Conservation (phyloP, 1,284 basidiomycete species). For the Jaminaea rosea region DNA sequence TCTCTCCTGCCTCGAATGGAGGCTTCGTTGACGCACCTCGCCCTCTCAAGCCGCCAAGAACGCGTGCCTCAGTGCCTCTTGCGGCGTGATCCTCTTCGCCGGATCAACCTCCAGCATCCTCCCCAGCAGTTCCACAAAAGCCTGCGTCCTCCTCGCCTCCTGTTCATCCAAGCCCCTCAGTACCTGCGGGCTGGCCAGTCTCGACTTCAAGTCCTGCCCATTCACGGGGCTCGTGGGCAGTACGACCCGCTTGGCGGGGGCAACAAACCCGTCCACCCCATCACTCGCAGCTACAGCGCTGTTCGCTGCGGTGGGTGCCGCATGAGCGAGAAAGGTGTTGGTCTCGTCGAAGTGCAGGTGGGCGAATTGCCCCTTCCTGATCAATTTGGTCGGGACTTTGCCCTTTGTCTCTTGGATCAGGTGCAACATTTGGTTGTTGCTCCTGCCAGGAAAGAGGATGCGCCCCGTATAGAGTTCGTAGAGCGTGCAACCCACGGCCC, state of each 20-base stretch:
- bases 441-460: slow-evolving; percentile 90
- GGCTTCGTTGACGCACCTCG: too few species aligned
- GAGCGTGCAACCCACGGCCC: slow-evolving; percentile 95
- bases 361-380: slow-evolving; percentile 86
- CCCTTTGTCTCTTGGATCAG: slow-evolving; percentile 78
- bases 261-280: background rate
- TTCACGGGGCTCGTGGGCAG: slow-evolving; percentile 61
- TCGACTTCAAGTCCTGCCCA: slow-evolving; percentile 58
- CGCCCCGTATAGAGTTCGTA: slow-evolving; percentile 98
- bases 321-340: slow-evolving; percentile 47
- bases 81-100: slow-evolving; percentile 69
- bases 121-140: slow-evolving; percentile 83
- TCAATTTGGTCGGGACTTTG: slow-evolving; percentile 81
- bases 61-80: slow-evolving; percentile 76
- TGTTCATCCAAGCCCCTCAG: slow-evolving; percentile 69
- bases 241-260: slow-evolving; percentile 52
- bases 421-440: slow-evolving; percentile 91
- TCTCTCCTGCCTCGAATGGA: too few species aligned
- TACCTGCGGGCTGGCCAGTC: slow-evolving; percentile 70
- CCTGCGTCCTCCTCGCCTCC: slow-evolving; percentile 70
- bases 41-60: slow-evolving; percentile 53
- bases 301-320: background rate
- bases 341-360: slow-evolving; percentile 89
- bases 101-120: slow-evolving; percentile 88
- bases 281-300: background rate